phyloP scores from a whole-genome alignment of 2,329 filamentous ascomycete species.

The Penicillium sp. region DNA sequence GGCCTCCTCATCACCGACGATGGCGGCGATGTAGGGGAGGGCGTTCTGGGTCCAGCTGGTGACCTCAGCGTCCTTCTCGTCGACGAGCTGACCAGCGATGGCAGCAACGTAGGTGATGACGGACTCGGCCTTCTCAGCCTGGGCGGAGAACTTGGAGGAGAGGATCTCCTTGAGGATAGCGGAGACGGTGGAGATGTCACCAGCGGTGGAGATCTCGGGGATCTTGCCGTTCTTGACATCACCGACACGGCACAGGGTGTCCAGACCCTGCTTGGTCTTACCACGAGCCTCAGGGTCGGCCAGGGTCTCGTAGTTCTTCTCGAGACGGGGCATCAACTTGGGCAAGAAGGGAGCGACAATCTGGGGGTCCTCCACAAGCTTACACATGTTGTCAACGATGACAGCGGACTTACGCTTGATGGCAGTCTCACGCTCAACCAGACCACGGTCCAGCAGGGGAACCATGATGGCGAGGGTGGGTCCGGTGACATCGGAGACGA shows the following conservation, averaged over 20 bases:
- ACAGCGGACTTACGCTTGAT: conserved; percentile 99
- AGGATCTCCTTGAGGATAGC: conserved; percentile 67
- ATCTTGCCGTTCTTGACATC: conserved; percentile 89
- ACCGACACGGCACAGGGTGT: conserved; percentile 88
- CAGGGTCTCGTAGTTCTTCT: conserved; percentile 88
- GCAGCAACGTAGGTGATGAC: conserved; percentile 77
- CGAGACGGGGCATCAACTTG: conserved; percentile 93
- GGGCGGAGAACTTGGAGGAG: conserved; percentile 51
- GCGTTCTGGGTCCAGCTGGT: conserved; percentile 71
- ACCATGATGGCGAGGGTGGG: conserved; percentile 99
- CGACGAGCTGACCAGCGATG: conserved; percentile 88
- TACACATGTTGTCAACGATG: conserved; percentile 99
- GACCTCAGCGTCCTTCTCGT: conserved; percentile 81
- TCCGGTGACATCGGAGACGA: conserved; percentile 98
- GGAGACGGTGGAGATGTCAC: conserved; percentile 70
- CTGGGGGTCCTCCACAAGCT: conserved; percentile 99
- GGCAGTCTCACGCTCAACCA: conserved; percentile 91
- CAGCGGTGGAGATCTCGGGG: conserved; percentile 78
- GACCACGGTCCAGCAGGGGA: conserved; percentile 97
- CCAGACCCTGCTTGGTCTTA: conserved; percentile 96
- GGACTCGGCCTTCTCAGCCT: conserved; percentile 66
- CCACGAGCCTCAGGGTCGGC: conserved; percentile 98
- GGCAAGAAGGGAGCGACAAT: conserved; percentile 98
- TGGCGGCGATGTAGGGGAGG: conserved; percentile 69
- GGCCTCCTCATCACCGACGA: conserved; percentile 72